Evolutionary conservation across 495 filamentous ascomycete genomes (phyloP).

Genomic region (Lepidopterella palustris): DNA sequence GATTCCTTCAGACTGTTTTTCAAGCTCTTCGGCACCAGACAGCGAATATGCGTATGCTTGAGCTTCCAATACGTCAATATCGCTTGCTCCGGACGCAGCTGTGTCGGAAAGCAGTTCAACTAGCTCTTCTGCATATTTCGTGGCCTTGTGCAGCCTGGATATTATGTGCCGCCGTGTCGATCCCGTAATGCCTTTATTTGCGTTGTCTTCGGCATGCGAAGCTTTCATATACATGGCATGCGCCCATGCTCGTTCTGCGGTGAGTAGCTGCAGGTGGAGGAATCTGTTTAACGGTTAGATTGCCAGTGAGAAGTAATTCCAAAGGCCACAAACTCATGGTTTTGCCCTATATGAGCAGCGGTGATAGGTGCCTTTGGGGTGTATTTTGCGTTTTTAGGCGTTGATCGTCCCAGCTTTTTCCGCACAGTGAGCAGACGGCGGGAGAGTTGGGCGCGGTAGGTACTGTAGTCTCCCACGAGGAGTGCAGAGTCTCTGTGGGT

Average conservation of each 20-base stretch:
- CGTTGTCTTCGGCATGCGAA: constrained; percentile 64
- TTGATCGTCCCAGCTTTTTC: constrained; percentile 75
- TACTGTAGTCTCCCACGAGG: constrained; percentile 79
- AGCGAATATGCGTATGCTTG: constrained; percentile 73
- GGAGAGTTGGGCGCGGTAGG: constrained; percentile 73
- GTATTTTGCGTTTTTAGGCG: constrained; percentile 79
- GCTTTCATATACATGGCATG: constrained; percentile 94
- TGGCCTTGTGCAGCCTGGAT: constrained; percentile 75
- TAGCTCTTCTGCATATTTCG: constrained; percentile 60
- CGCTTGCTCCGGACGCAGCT: constrained; percentile 53
- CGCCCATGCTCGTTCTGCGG: constrained; percentile 90
- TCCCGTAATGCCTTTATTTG: constrained; percentile 66
- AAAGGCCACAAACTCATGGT: constrained; percentile 56
- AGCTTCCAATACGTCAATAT: constrained; percentile 75
- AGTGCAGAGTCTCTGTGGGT: constrained; percentile 71
- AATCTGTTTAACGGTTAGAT: constrained; percentile 49
- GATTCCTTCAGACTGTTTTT: constrained; percentile 54
- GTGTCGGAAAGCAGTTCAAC: constrained; percentile 57
- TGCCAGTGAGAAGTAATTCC: no score
- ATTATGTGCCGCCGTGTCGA: constrained; percentile 78
- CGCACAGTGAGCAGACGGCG: constrained; percentile 75
- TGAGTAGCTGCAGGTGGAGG: constrained; percentile 71
- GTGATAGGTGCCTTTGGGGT: constrained; percentile 63
- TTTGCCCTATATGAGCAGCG: constrained; percentile 65
- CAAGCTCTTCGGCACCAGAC: constrained; percentile 67